A percentile compares a stretch with the other conserved stretches of the same genome.
Conservation (phyloP, 768 basidiomycete genomes). For the Boletus sp. region DNA sequence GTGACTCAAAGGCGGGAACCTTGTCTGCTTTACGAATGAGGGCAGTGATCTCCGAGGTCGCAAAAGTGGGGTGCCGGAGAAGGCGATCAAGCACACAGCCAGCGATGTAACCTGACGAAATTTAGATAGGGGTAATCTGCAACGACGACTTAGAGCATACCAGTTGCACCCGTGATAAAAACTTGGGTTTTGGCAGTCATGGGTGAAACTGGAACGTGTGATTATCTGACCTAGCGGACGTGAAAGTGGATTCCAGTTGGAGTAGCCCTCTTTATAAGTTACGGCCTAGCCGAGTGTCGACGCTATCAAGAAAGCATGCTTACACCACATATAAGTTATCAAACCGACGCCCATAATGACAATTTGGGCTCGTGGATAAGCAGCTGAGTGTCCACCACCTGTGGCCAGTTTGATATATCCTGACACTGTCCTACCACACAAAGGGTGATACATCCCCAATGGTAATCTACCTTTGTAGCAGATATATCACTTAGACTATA, state of each 20-base stretch:
- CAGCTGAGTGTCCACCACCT: too few species aligned
- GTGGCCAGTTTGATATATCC: too few species aligned
- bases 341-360: neutral
- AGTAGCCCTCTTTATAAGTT: conserved; percentile 7
- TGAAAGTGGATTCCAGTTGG: neutral
- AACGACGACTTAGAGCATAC: conserved; percentile 1
- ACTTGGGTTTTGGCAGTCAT: conserved; percentile 23
- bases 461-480: too few species aligned
- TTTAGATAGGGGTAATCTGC: neutral
- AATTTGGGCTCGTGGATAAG: neutral
- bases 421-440: too few species aligned
- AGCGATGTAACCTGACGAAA: conserved; percentile 31
- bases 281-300: too few species aligned
- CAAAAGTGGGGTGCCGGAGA: conserved; percentile 24
- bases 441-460: too few species aligned
- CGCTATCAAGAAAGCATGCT: neutral
- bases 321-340: too few species aligned
- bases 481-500: too few species aligned
- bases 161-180: conserved; percentile 22
- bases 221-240: neutral
- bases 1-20: conserved; percentile 12
- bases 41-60: conserved; percentile 24
- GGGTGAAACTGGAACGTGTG: neutral
- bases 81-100: conserved; percentile 34
- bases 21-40: conserved; percentile 34